These are phyloP conservation scores for Vanrija pseudolonga DNA, from an alignment of 1,284 basidiomycete species.

Conservation along the genomic window DNA sequence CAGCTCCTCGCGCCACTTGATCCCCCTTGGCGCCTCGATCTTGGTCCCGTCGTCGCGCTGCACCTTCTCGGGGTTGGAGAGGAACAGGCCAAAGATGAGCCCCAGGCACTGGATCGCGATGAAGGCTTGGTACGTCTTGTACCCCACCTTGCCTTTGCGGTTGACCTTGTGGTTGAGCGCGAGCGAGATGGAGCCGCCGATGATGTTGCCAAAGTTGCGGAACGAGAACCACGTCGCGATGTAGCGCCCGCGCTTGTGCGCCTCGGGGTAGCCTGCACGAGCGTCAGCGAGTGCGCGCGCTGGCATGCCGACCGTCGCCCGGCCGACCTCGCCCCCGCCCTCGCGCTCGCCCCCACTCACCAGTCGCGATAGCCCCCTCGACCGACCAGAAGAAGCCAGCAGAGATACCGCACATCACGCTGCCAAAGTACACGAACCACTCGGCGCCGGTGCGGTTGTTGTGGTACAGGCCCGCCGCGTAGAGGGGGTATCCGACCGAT, in stretches of 20 bases:
- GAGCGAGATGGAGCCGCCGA: slow-evolving; percentile 26
- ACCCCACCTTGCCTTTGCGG: slow-evolving; percentile 20
- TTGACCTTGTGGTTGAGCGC: slow-evolving; percentile 14
- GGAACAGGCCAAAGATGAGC: slow-evolving; percentile 14
- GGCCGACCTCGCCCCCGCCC: too few species aligned
- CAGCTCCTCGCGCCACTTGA: slow-evolving; percentile 19
- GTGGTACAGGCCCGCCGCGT: slow-evolving; percentile 36
- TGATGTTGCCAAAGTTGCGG: slow-evolving; percentile 28
- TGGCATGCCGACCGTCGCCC: too few species aligned
- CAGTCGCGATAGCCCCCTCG: neutral
- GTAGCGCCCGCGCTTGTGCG: slow-evolving; percentile 6
- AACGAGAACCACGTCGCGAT: slow-evolving; percentile 30
- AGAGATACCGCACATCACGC: slow-evolving; percentile 29
- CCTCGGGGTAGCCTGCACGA: neutral
- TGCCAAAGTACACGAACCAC: slow-evolving; percentile 32
- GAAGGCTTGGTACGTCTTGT: slow-evolving; percentile 30
- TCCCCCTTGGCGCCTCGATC: slow-evolving; percentile 20
- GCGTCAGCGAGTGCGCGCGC: neutral
- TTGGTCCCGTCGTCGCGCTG: slow-evolving; percentile 26
- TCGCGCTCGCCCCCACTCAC: too few species aligned
- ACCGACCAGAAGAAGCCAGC: slow-evolving; percentile 36
- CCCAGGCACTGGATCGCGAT: slow-evolving; percentile 29
- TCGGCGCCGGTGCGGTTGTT: slow-evolving; percentile 25
- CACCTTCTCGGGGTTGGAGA: slow-evolving; percentile 26
- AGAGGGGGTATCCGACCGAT: slow-evolving; percentile 29